These are phyloP conservation scores for Exophiala xenobiotica DNA, from an alignment of 2,329 filamentous ascomycete genomes.

Conservation along the genomic window DNA sequence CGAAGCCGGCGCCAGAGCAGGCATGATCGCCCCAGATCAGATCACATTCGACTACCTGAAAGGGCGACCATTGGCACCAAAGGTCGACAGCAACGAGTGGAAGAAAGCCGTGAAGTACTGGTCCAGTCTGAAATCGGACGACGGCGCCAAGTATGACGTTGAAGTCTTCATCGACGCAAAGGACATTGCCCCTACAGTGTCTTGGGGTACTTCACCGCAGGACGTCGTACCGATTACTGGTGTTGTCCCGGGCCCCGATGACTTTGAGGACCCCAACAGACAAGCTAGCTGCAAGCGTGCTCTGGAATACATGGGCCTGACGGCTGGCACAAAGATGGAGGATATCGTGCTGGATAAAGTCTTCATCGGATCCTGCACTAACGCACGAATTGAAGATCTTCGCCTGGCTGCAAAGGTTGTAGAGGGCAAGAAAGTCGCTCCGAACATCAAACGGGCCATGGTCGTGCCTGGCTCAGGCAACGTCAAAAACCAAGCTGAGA, in stretches of 20 bases:
- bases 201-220: slow-evolving; percentile 96
- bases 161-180: slow-evolving; percentile 88
- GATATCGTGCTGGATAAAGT: slow-evolving; percentile 93
- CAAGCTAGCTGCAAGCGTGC: slow-evolving; percentile 76
- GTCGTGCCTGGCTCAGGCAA: slow-evolving; percentile 94
- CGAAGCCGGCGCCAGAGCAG: slow-evolving; percentile 89
- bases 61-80: slow-evolving; percentile 82
- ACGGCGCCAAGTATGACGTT: slow-evolving; percentile 84
- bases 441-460: slow-evolving; percentile 91
- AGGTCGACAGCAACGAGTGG: slow-evolving; percentile 82
- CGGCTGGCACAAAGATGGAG: slow-evolving; percentile 81
- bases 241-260: slow-evolving; percentile 83
- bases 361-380: slow-evolving; percentile 97
- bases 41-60: slow-evolving; percentile 94
- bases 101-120: slow-evolving; percentile 85
- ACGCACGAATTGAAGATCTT: slow-evolving; percentile 93
- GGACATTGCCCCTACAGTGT: slow-evolving; percentile 89
- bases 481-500: slow-evolving; percentile 87
- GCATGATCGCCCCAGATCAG: slow-evolving; percentile 95
- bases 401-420: slow-evolving; percentile 83
- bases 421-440: slow-evolving; percentile 79
- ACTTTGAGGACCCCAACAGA: slow-evolving; percentile 76
- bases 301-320: slow-evolving; percentile 95
- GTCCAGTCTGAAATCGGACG: slow-evolving; percentile 79
- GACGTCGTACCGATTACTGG: slow-evolving; percentile 94